Percentiles rank a stretch among this genome's conserved stretches.
phyloP scores from a whole-genome alignment of 1,139 yeast genomes.

The Saccharomyces hybrid region DNA sequence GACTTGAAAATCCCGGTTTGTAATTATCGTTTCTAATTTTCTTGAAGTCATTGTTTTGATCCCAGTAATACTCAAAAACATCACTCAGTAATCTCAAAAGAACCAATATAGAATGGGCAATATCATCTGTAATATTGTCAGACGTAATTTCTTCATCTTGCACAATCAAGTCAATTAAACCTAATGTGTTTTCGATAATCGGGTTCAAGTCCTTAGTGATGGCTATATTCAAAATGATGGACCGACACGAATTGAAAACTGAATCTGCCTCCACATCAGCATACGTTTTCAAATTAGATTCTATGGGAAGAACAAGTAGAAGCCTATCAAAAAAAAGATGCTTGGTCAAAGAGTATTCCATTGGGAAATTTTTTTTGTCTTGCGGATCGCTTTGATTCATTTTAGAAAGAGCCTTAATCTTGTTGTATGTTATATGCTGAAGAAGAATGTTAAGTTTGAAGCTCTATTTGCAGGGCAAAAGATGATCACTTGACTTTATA shows the following conservation, averaged over 20 bases:
- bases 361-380: constrained; percentile 2
- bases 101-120: constrained; percentile 21
- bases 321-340: constrained; percentile 18
- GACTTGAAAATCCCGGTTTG: constrained; percentile 23
- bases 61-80: constrained; percentile 26
- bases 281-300: constrained; percentile 15
- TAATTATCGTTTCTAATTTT: constrained; percentile 4
- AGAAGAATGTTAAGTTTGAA: not conserved
- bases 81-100: constrained; percentile 25
- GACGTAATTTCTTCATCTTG: constrained; percentile 14
- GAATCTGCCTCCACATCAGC: constrained; percentile 24
- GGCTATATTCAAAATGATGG: constrained; percentile 20
- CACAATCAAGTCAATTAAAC: constrained; percentile 18
- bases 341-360: constrained; percentile 15
- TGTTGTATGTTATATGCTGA: not conserved
- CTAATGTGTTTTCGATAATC: constrained; percentile 15
- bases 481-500: not conserved
- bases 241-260: constrained; percentile 17
- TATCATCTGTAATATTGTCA: constrained; percentile 12
- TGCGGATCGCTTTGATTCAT: constrained; percentile 1
- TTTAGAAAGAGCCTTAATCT: not conserved
- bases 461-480: not conserved
- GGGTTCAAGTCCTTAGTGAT: constrained; percentile 17
- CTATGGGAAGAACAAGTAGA: constrained; percentile 16
- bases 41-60: constrained; percentile 9